Conservation (phyloP, 257 asterid species). For the Ajuga chamaepitys region DNA sequence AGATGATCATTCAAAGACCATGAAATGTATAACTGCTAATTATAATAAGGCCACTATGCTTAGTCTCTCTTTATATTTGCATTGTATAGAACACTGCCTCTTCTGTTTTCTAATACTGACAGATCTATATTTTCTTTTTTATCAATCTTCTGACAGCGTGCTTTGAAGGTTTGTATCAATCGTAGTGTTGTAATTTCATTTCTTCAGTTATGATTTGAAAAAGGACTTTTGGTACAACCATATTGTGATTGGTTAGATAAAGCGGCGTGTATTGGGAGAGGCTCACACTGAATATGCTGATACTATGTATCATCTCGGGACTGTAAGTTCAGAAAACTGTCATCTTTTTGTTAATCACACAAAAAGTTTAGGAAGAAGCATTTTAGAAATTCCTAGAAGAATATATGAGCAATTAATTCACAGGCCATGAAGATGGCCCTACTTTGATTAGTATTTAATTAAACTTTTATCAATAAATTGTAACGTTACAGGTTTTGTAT, state of each 20-base stretch:
- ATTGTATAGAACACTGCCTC: background rate
- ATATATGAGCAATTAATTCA: background rate
- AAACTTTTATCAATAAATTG: background rate
- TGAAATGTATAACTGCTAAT: constrained; percentile 1
- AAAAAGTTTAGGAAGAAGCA: background rate
- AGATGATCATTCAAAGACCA: background rate
- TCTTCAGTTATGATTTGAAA: constrained; percentile 19
- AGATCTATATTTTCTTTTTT: constrained; percentile 11
- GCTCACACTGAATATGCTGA: constrained; percentile 82
- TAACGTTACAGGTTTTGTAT: constrained; percentile 54
- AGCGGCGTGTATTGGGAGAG: constrained; percentile 84
- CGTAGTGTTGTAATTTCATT: constrained; percentile 15
- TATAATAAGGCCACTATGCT: background rate
- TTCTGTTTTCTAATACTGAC: constrained; percentile 22
- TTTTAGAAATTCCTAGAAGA: background rate
- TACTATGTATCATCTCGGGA: constrained; percentile 86
- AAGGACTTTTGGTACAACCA: constrained; percentile 16
- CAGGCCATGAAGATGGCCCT: background rate
- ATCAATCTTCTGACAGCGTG: constrained; percentile 55
- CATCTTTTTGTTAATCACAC: background rate
- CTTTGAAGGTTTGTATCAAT: constrained; percentile 67
- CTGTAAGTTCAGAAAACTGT: constrained; percentile 43
- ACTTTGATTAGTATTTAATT: background rate
- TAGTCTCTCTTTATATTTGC: background rate
- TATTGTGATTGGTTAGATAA: constrained; percentile 43